Evolutionary conservation across 495 filamentous ascomycete genomes (phyloP), one percentile per base, ranked within the genome.

Genomic region (Penicillium salamii): DNA sequence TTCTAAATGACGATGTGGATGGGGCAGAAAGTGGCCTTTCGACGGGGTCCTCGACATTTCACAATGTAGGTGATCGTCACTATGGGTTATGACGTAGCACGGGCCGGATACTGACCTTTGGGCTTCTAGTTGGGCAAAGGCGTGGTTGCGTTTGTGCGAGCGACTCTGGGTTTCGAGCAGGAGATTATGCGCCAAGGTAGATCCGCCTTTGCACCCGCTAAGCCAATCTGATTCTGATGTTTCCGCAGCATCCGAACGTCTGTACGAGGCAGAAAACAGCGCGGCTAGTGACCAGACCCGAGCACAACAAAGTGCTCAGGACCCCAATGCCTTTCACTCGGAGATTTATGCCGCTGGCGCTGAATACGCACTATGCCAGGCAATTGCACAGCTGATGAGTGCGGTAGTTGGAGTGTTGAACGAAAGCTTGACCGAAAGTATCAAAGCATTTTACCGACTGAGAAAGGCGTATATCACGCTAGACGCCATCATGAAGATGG

Each of bases 1-100:
- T 98, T 59, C 90, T 98, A 75, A 88, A 93, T 62, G 93, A 98
- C 68, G 91, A 97, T 68, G 86, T 97, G 47, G 88, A 89, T 34
- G 84, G 80, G 24, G 93, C 93, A 2, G 92, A 97, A 66, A 77
- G 71, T 50, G 80, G 79, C 29, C 76, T 97, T 14, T 79, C 78
- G 23, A 78, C 82, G 55, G 84, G 86, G 14, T 70, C 77, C 38
- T 97, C 93, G n/a, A 80, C 90, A n/a, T 97, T 91, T 63, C 93
- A 98, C 63, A 82, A 84, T 70, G 85, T 88, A 63, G 28, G 71
- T 66, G 51, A 42, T 18, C 18, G 15, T 23, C 21, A 20, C 32
- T 38, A 49, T 55, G 19, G 37, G n/a, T n/a, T n/a, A 43, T 57
- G 41, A 56, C 36, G 47, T 54, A 47, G 36, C 17, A 32, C 12